A percentile compares a stretch with the other conserved stretches of the same genome.
Evolutionary conservation across 2,329 filamentous ascomycete species (phyloP).

Genomic region (Arthrinium phaeospermum): DNA sequence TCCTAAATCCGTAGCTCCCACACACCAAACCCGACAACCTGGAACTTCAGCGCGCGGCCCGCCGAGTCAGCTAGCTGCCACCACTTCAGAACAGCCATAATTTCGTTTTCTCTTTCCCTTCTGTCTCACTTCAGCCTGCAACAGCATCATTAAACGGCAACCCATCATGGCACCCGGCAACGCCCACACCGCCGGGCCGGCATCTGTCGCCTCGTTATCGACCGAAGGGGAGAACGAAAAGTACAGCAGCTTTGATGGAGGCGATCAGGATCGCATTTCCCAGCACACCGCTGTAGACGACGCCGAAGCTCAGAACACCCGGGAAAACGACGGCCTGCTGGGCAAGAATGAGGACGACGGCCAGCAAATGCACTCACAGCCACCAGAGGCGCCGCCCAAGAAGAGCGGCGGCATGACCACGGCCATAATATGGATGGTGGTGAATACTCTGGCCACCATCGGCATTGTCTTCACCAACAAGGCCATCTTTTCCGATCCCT

Average conservation of each 20-base stretch:
- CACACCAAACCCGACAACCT: conserved; percentile 10
- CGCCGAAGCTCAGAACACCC: conserved; percentile 45
- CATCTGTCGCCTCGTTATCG: conserved; percentile 27
- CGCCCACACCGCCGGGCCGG: not conserved
- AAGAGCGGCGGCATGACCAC: conserved; percentile 40
- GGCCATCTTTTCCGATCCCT: conserved; percentile 68
- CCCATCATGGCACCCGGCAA: not conserved
- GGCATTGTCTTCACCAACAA: conserved; percentile 75
- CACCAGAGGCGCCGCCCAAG: conserved; percentile 39
- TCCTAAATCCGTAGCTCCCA: not conserved
- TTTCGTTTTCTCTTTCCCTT: not conserved
- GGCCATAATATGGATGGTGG: conserved; percentile 59
- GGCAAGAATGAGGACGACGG: conserved; percentile 41
- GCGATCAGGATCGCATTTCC: conserved; percentile 38
- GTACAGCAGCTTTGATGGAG: conserved; percentile 37
- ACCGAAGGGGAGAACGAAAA: conserved; percentile 42
- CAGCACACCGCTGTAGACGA: conserved; percentile 43
- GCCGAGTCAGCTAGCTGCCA: not conserved
- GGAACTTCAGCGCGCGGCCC: conserved; percentile 6
- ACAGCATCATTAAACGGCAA: not conserved
- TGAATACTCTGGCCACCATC: conserved; percentile 68
- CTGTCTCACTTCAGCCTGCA: not conserved
- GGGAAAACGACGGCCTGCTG: conserved; percentile 49
- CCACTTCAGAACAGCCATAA: not conserved
- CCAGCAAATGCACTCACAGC: conserved; percentile 36